phyloP scores from a whole-genome alignment of 2,329 filamentous ascomycete species.

The Nemania diffusa region DNA sequence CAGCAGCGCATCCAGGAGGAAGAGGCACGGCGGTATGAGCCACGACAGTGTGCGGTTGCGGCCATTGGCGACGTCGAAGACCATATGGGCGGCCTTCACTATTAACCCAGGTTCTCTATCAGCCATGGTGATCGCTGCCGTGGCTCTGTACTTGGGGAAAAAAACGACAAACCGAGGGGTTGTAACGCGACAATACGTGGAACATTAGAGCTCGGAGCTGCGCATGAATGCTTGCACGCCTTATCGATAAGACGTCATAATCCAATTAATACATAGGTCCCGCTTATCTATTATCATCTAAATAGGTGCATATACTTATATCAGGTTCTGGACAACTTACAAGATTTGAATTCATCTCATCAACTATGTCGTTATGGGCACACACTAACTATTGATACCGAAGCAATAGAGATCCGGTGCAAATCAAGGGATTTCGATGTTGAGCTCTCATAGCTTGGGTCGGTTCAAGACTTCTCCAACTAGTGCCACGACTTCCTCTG shows the following conservation, averaged over 20 bases:
- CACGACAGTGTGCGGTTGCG: slow-evolving; percentile 59
- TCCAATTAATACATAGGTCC: slow-evolving; percentile 6
- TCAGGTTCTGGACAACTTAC: too few relatives aligned
- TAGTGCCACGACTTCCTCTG: slow-evolving; percentile 72
- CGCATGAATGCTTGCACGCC: not conserved
- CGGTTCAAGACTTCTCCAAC: slow-evolving; percentile 67
- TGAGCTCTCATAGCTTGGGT: slow-evolving; percentile 38
- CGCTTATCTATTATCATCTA: not conserved
- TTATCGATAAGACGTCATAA: slow-evolving; percentile 32
- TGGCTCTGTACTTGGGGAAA: slow-evolving; percentile 5
- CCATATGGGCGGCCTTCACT: slow-evolving; percentile 47
- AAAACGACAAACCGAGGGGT: slow-evolving; percentile 21
- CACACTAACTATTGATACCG: not conserved
- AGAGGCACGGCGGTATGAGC: slow-evolving; percentile 68
- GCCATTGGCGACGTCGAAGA: slow-evolving; percentile 59
- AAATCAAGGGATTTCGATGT: not conserved
- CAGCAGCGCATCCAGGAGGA: slow-evolving; percentile 76
- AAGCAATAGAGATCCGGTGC: not conserved
- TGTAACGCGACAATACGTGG: slow-evolving; percentile 28
- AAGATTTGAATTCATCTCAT: too few relatives aligned
- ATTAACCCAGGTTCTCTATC: slow-evolving; percentile 39
- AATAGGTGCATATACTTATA: too few relatives aligned
- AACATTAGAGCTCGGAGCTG: slow-evolving; percentile 1
- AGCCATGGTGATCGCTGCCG: slow-evolving; percentile 38
- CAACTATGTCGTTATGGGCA: not conserved